Base-by-base conservation (phyloP, 2,329 filamentous ascomycete species). In the Arthroderma sp. region DNA sequence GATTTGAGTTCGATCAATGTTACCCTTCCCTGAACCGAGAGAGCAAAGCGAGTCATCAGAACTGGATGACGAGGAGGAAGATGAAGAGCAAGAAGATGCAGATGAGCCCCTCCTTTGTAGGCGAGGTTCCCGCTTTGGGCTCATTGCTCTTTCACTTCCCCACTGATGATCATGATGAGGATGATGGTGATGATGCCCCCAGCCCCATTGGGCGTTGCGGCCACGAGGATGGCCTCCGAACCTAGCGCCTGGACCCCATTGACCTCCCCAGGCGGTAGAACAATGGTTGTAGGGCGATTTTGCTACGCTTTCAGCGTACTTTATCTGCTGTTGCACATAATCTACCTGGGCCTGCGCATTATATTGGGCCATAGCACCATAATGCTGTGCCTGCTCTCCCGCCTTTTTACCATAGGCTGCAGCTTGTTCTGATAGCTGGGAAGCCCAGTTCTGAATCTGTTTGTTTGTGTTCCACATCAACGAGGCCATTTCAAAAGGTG, bases 331-430 rank as follows among this genome's bases (percentile, higher is more conserved):
- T 50, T 66, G 62, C 6, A 65, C 50, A 56, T 62, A 64, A 7
- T 58, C 56, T 31, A 59, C 60, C 50, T 59, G 60, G 3, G 60
- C 56, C 44, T 62, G 49, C 5, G 63, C 64, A 31, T 60, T 61
- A 36, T 64, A 59, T 52, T 68, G 64, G 1, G 66, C 58, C 46
- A 61, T 56, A 30, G 59, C 52, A 29, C 63, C 58, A 48, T 63
- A 65, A 41, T 61, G 50, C 42, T 61, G 55, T 4, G 62, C 61
- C 22, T 62, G 58, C 4, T 56, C 54, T 40, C 56, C 59, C 10
- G 63, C 53, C 46, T 56, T 57, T 39, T 60, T 57, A 7, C 61
- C 60, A 45, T 63, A 60, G 29, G 53, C 54, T 37, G 53, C 48
- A 1, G 61, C 62, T 45, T 63, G 61, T 41, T 62, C 55, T 37